Evolutionary conservation across 1,284 basidiomycete species (phyloP), one percentile per base, ranked within the genome.

Genomic region (Omphalotus olearius): DNA sequence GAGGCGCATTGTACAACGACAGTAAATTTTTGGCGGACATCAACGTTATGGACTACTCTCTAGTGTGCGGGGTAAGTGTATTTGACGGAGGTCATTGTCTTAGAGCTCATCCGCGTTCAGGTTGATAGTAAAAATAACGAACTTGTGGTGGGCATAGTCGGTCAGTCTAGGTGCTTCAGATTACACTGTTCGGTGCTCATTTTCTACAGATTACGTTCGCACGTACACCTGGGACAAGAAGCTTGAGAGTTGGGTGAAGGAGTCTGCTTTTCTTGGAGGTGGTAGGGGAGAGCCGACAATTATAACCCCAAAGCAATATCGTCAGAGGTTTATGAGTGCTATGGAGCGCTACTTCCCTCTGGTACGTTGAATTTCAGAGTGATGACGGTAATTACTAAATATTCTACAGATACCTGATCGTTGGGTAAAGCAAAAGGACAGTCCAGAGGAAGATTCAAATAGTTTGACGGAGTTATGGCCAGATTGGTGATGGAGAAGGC

Each of bases 151-250:
- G 96, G 97, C n/a, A 98, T 99, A 51, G 94, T 99, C 56, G 93
- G 91, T 88, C 65, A 54, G 88, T 72, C 30, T 42, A 1, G 5
- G 6, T 17, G 26, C 4, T n/a, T 16, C 3, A 14, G 2, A 14
- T 1, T 9, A 4, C 11, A 20, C 25, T 53, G 35, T 40, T 48
- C 44, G 36, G 50, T 53, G 52, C 38, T 57, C 7, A 18, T 44
- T 23, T 23, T 7, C 25, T 38, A 7, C 49, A 93, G 93, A 96
- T 67, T 96, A 93, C 65, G 89, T 96, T 54, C 83, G 93, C 16
- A 95, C 93, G 1, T 96, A 94, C 62, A 96, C 92, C 0, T 94
- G 93, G 94, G 96, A 99, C 72, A 99, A 99, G 75, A 94, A 94
- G 62, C 76, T 98, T 23, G 96, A 99, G 70, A 96, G 87, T 59